Conservation (phyloP, 306 rosid genomes). For the Rubus parviflorus region DNA sequence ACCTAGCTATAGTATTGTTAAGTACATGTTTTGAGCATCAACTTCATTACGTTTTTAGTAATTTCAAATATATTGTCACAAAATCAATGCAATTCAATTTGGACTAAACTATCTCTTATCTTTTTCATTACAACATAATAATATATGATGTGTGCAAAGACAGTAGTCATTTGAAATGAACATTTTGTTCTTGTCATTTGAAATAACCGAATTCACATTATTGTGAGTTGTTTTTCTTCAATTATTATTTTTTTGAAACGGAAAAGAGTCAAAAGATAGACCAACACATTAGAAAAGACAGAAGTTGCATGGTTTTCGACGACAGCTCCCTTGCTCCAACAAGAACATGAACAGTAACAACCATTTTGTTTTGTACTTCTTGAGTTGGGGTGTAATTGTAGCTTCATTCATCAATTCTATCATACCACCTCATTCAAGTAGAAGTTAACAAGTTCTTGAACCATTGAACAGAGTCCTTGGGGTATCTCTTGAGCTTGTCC, state of each 20-base stretch:
- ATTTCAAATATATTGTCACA: too few species aligned
- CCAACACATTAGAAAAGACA: background rate
- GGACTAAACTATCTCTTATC: too few species aligned
- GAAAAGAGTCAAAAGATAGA: background rate
- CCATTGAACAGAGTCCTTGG: conserved; percentile 71
- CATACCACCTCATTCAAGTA: conserved; percentile 4
- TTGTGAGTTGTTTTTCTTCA: background rate
- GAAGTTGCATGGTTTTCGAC: background rate
- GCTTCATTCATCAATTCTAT: background rate
- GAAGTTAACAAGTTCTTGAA: conserved; percentile 68
- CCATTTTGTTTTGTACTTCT: background rate
- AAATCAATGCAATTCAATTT: too few species aligned
- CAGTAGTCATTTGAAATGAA: background rate
- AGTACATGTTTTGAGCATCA: too few species aligned
- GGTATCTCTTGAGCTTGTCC: conserved; percentile 82
- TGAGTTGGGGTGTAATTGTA: conserved; percentile 1
- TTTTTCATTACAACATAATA: too few species aligned
- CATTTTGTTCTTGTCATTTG: background rate
- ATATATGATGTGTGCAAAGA: too few species aligned
- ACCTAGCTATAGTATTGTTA: too few species aligned
- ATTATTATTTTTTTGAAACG: background rate
- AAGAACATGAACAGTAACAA: background rate
- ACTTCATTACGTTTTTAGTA: too few species aligned
- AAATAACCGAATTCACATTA: background rate
- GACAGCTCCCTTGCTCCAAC: background rate